phyloP scores from a whole-genome alignment of 805 yeast genomes.

The Kazachstania taianensis region DNA sequence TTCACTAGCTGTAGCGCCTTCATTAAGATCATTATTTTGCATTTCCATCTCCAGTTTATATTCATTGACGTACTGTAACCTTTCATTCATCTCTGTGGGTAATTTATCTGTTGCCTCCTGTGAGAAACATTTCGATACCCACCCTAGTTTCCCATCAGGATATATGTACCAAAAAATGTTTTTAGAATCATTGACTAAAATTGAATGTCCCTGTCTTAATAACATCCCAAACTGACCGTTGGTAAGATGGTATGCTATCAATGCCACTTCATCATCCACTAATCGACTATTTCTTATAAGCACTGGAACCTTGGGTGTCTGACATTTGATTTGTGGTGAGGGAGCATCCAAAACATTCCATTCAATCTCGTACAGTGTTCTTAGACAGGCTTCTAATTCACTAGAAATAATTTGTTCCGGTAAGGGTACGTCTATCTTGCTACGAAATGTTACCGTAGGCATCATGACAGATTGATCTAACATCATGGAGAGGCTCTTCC shows the following conservation, averaged over 20 bases:
- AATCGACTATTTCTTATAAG: background rate
- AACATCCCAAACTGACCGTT: conserved; percentile 86
- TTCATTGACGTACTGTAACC: conserved; percentile 53
- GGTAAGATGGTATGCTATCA: conserved; percentile 53
- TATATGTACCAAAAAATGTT: conserved; percentile 48
- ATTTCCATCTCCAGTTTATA: conserved; percentile 1
- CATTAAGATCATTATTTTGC: conserved; percentile 15
- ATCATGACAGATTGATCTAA: background rate
- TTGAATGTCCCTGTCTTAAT: conserved; percentile 71
- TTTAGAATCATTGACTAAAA: conserved; percentile 50
- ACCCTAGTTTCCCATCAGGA: conserved; percentile 37
- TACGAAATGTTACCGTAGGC: background rate
- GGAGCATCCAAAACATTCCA: background rate
- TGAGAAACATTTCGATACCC: conserved; percentile 35
- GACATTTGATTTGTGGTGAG: no score
- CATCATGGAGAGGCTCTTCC: background rate
- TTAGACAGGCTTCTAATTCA: conserved; percentile 1
- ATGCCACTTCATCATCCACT: background rate
- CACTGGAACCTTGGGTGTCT: no score
- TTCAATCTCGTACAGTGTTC: background rate
- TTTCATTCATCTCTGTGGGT: conserved; percentile 45
- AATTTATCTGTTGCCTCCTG: conserved; percentile 13
- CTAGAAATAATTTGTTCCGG: background rate
- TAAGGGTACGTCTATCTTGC: background rate
- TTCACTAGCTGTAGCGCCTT: conserved; percentile 70